Base-by-base conservation (phyloP, 2,329 filamentous ascomycete genomes). In the Fusarium sororula region DNA sequence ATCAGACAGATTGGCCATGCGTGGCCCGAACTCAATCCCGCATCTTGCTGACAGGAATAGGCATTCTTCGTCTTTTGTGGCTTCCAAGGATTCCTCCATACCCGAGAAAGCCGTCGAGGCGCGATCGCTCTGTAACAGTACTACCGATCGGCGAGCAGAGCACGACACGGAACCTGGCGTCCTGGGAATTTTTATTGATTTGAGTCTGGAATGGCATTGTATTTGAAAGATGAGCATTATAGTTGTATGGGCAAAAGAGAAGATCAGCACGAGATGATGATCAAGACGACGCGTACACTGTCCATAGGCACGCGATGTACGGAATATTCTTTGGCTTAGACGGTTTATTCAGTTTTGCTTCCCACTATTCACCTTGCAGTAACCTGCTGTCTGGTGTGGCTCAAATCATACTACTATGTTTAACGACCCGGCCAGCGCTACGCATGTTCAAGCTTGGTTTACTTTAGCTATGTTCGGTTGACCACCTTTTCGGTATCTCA, bases 61-160 rank as follows among this genome's bases (percentile, higher is more conserved):
- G 91, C 88, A 24, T 98, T 98, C 87, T 89, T 98, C 64, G 88
- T 97, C 57, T 98, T 97, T 85, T 98, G 96, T 84, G 93, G 92
- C 66, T 90, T 95, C 76, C 96, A 98, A 83, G 96, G 95, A 73
- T 90, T 93, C 80, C 88, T 98, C 70, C 95, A 98, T 83, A 85
- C 94, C 78, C 92, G 94, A 83, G 92, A 95, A 83, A 94, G 90
- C 84, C 89, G 93, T 83, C 89, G 93, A 81, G 95, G 95, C 74
- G 93, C 94, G 71, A 98, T 98, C 84, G 90, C 93, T 68, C 86
- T 98, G 81, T 88, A 82, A 83, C 67, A 61, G 74, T 62, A 73
- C 55, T 48, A 47, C 45, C 51, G 58, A 60, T 63, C 61, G 56
- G 58, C 68, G 68, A 72, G 56, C 72, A 71, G 65, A 78, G 51